Evolutionary conservation across 108 stramenopile species (phyloP).

Genomic region (Cyclotella cryptica): DNA sequence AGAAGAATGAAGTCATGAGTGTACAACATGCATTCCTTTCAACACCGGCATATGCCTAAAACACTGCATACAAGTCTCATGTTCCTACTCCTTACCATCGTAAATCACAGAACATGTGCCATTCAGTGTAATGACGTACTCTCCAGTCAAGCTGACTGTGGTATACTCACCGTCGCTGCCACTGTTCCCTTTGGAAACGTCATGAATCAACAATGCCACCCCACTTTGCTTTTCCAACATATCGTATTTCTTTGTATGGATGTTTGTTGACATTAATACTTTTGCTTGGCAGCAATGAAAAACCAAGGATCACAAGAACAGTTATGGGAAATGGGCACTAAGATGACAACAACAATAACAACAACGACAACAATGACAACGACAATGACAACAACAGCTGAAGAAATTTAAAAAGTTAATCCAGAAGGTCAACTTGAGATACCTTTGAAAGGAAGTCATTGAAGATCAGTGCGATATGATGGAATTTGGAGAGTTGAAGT

Average conservation of each 20-base stretch:
- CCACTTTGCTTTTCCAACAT: constrained; percentile 63
- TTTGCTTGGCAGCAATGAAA: background rate
- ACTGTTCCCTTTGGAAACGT: constrained; percentile 41
- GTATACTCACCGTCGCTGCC: background rate
- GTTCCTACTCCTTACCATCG: constrained; percentile 27
- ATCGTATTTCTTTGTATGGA: constrained; percentile 66
- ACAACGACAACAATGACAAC: too few relatives aligned
- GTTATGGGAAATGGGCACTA: constrained; percentile 14
- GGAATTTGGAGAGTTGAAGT: background rate
- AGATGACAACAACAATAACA: constrained; percentile 28
- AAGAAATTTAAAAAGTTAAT: background rate
- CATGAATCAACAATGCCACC: constrained; percentile 64
- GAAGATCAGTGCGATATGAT: constrained; percentile 5
- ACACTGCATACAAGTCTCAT: too few relatives aligned
- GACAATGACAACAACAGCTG: background rate
- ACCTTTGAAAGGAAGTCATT: background rate
- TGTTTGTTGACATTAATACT: constrained; percentile 65
- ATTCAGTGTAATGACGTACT: constrained; percentile 69
- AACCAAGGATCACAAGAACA: too few relatives aligned
- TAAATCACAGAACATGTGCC: constrained; percentile 64
- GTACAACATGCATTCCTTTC: too few relatives aligned
- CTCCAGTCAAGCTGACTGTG: constrained; percentile 21
- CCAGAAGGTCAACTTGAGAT: background rate
- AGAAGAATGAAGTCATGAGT: background rate
- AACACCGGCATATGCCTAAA: too few relatives aligned